Evolutionary conservation across 2,329 filamentous ascomycete species (phyloP).

Genomic region (Pleomassaria siparia): DNA sequence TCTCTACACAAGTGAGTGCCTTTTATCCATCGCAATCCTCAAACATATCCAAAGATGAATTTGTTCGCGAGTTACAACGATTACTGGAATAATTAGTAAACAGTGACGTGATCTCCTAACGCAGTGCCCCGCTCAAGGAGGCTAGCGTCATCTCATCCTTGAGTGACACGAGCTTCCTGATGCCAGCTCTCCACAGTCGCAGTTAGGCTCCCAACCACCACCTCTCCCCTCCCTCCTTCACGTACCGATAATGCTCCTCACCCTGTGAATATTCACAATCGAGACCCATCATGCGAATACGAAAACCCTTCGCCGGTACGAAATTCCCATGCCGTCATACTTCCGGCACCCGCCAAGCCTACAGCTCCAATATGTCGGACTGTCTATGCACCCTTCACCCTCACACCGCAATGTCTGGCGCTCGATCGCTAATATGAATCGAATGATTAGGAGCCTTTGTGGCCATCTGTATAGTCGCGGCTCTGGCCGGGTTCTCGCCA

Average conservation of each 20-base stretch:
- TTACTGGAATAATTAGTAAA: background rate
- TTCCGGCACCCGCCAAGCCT: conserved; percentile 3
- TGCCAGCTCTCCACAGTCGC: conserved; percentile 3
- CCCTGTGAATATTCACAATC: conserved; percentile 4
- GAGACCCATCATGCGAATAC: conserved; percentile 69
- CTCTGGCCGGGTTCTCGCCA: conserved; percentile 71
- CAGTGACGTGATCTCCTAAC: background rate
- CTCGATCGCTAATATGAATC: background rate
- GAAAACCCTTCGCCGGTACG: conserved; percentile 84
- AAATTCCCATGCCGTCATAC: conserved; percentile 16
- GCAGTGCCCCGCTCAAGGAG: background rate
- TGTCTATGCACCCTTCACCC: too few relatives aligned
- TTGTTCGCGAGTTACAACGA: too few relatives aligned
- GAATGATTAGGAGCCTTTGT: conserved; percentile 48
- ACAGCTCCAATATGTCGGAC: conserved; percentile 10
- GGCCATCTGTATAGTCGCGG: conserved; percentile 65
- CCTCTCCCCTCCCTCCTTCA: background rate
- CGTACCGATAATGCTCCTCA: conserved; percentile 5
- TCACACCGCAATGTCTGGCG: too few relatives aligned
- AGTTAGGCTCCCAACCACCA: background rate
- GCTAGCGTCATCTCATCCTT: background rate
- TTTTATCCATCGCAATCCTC: too few relatives aligned
- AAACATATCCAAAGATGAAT: too few relatives aligned
- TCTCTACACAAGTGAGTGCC: too few relatives aligned
- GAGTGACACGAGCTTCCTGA: background rate